Evolutionary conservation across 1,284 basidiomycete genomes (phyloP), one percentile per base, ranked within the genome.

Genomic region (Rhodotorula glutinis): DNA sequence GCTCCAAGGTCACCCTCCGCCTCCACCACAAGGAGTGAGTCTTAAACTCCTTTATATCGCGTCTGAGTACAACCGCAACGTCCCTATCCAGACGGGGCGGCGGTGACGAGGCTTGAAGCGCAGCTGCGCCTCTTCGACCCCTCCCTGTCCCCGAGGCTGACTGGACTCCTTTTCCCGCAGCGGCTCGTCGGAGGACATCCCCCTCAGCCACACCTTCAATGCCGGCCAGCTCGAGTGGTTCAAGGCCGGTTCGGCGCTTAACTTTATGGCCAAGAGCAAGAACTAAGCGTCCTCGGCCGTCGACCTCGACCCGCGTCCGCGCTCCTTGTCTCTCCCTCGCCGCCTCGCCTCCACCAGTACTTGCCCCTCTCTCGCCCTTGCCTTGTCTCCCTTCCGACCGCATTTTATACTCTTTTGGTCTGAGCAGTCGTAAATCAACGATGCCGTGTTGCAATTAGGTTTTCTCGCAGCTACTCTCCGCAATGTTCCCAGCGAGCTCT

Each of bases 1-100:
- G 91, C 74, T 90, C 92, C 85, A 88, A 92, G 82, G 81, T 97
- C 79, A 89, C 86, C 41, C 82, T 93, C 67, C 83, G 84, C 57
- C 82, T 85, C 75, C 91, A 91, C 82, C 92, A 94, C 81, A 81
- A 85, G 76, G 88, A 95, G 92, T 53, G 81, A 82, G 56, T 63
- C 44, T 19, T 19, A 19, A 2, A 2, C 38, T 55, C 3, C 52
- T n/a, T n/a, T n/a, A n/a, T n/a, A n/a, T n/a, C n/a, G n/a, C n/a
- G n/a, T n/a, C n/a, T n/a, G n/a, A n/a, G n/a, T n/a, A n/a, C n/a
- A n/a, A n/a, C n/a, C n/a, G n/a, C n/a, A n/a, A n/a, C n/a, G n/a
- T n/a, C n/a, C n/a, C n/a, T n/a, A n/a, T n/a, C n/a, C n/a, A n/a
- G n/a, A n/a, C n/a, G n/a, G 10, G 14, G 27, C 27, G 19, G 27